Base-by-base conservation (phyloP, 371 early-diverging fungal species). In the Sporodiniella umbellata region DNA sequence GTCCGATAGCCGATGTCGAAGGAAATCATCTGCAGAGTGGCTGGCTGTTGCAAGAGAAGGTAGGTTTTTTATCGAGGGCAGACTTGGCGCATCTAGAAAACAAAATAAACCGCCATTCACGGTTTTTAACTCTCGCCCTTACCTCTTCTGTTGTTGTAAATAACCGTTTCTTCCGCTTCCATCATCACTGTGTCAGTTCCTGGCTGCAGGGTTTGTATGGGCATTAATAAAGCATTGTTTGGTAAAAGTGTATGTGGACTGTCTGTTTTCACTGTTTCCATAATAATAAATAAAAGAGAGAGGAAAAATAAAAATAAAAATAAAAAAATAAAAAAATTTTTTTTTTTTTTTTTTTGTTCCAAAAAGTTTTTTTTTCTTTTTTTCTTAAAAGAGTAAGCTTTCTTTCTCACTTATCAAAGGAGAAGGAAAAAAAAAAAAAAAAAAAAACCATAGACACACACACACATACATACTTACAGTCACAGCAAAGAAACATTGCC, bases 1-100 rank as follows among this genome's bases (percentile, higher is more conserved):
- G 48, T 67, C 72, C 7, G 75, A 75, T 63, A 75, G 57, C 10
- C 75, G 50, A 38, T 72, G 72, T 44, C 72, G 67, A 38, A 75
- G 54, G 26, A 61, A 65, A 33, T 75, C 75, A 48, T 75, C 75
- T 10, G 67, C 47, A 30, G 68, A 57, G n/a, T 15, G 15, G 15
- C n/a, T 19, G 21, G 44, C 8, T 7, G 12, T 25, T n/a, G 44
- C 44, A 1, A 43, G 15, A 23, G 44, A 43, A 7, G 40, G 21
- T 19, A 40, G 12, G 15, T 21, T 19, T 22, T 40, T 40, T 40
- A 40, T 40, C 21, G 40, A 40, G 8, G 40, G 40, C 18, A 40
- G 40, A 40, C 40, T 40, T 18, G 40, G 40, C 21, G 8, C 3
- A 21, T 40, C 40, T 40, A 12, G 12, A 31, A 12, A 10, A 31